These are phyloP conservation scores for Waltergamsia citrina DNA, from an alignment of 2,329 filamentous ascomycete species.

Conservation along the genomic window DNA sequence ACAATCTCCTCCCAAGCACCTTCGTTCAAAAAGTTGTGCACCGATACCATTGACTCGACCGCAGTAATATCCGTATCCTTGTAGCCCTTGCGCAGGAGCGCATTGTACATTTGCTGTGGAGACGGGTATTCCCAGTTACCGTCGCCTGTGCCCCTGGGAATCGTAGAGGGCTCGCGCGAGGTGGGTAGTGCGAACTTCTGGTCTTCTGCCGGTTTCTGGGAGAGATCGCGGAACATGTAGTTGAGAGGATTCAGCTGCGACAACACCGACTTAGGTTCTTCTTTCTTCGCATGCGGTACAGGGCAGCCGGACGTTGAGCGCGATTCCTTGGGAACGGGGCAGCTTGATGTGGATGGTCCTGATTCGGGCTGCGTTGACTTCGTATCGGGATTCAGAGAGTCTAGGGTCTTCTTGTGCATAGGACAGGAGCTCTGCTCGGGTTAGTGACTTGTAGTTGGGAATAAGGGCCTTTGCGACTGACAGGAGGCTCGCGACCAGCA, in stretches of 20 bases:
- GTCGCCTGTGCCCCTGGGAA: slow-evolving; percentile 72
- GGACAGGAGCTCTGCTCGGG: slow-evolving; percentile 38
- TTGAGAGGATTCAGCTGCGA: slow-evolving; percentile 65
- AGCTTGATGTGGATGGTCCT: slow-evolving; percentile 12
- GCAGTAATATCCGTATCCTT: slow-evolving; percentile 88
- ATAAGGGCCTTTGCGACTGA: slow-evolving; percentile 10
- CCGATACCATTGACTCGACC: slow-evolving; percentile 92
- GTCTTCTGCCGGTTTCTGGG: slow-evolving; percentile 65
- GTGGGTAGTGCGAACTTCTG: slow-evolving; percentile 71
- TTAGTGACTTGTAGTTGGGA: slow-evolving; percentile 10
- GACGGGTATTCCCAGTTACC: slow-evolving; percentile 96
- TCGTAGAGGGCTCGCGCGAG: slow-evolving; percentile 75
- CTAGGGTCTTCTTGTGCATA: slow-evolving; percentile 45
- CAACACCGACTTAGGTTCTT: slow-evolving; percentile 34
- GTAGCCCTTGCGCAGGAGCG: slow-evolving; percentile 90
- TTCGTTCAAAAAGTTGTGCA: slow-evolving; percentile 97
- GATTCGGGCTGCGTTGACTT: slow-evolving; percentile 5
- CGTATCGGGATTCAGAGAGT: slow-evolving; percentile 30
- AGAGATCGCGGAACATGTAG: slow-evolving; percentile 87
- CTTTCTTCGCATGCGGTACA: slow-evolving; percentile 17
- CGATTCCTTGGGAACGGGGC: slow-evolving; percentile 16
- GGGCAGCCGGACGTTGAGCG: slow-evolving; percentile 15
- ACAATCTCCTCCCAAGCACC: slow-evolving; percentile 94
- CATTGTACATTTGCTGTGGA: slow-evolving; percentile 99
- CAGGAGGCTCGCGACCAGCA: slow-evolving; percentile 20